Base-by-base conservation (phyloP, 257 asterid genomes). In the Phtheirospermum japonicum region DNA sequence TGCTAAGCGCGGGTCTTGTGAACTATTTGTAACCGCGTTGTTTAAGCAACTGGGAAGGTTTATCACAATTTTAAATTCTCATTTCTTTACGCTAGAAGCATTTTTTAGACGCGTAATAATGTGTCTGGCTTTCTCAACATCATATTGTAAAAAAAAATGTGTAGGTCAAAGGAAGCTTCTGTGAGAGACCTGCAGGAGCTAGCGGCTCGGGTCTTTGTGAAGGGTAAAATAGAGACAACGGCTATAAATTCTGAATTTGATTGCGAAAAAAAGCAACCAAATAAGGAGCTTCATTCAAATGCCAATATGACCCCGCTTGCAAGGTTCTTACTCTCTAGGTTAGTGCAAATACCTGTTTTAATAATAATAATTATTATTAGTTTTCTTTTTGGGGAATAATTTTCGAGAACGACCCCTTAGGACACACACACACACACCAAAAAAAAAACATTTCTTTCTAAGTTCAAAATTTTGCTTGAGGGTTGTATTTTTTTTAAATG, bases 281-380 rank as follows among this genome's bases (percentile, higher is more conserved):
- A 48, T 48, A 83, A 89, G 79, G 97, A 89, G 65, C 79, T 73
- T 64, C 48, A 80, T 67, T 84, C 95, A 48, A 84, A 83, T 75
- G 73, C 89, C 79, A 92, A 89, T 73, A 80, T 86, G 90, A 85
- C 95, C 80, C 95, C 99, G 12, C 90, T 92, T 23, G 97, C 97
- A n/a, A 78, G 96, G 78, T 92, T 92, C 80, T 81, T 92, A 85
- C 96, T 92, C 69, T 92, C 97, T n/a, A 92, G 99, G 97, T 92
- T 71, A 12, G 95, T 79, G 66, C 16, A 14, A 42, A 59, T 54
- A 23, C 9, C 39, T 14, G 16, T 23, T 12, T 51, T 26, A 9
- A 19, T 51, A n/a, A n/a, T n/a, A 12, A 42, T 42, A 12, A 10
- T 42, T 10, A 10, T 14, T n/a, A n/a, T 42, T 0, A 34, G 28